Percentiles rank a stretch among this genome's conserved stretches.
phyloP scores from a whole-genome alignment of 768 basidiomycete genomes.

The Mycena latifolia region DNA sequence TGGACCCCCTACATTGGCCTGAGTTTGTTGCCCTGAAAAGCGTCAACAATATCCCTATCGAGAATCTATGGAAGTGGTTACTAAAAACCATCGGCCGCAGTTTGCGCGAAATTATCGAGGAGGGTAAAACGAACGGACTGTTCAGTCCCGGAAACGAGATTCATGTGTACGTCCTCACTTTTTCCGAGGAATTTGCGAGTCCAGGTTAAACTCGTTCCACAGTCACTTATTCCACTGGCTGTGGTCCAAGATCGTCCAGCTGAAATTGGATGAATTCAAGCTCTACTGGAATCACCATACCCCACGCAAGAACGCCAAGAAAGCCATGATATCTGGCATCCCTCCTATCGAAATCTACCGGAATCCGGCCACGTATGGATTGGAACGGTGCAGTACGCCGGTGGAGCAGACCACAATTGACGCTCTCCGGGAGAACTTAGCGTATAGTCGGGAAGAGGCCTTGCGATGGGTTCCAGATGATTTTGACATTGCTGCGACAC shows the following conservation, averaged over 20 bases:
- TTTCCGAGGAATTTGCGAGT: no score
- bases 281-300: constrained; percentile 38
- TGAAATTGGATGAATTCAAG: constrained; percentile 34
- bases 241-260: constrained; percentile 40
- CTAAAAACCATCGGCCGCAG: constrained; percentile 23
- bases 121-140: constrained; percentile 4
- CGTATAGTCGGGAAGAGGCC: constrained; percentile 16
- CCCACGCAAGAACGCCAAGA: constrained; percentile 8
- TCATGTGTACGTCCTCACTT: constrained; percentile 12
- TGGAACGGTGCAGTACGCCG: not conserved
- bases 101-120: constrained; percentile 2
- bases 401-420: constrained; percentile 8
- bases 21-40: constrained; percentile 36
- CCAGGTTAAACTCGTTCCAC: constrained; percentile 3
- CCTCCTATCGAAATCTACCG: constrained; percentile 15
- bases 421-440: not conserved
- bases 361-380: constrained; percentile 16
- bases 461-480: constrained; percentile 29
- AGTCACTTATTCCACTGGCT: constrained; percentile 41
- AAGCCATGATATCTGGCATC: constrained; percentile 9
- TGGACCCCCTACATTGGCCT: constrained; percentile 29
- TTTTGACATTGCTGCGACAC: not conserved
- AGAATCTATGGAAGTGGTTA: constrained; percentile 40
- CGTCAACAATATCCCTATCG: constrained; percentile 39
- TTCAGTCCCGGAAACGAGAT: constrained; percentile 5